Evolutionary conservation across 2,329 filamentous ascomycete species (phyloP).

Genomic region (Aureobasidium pullulans): DNA sequence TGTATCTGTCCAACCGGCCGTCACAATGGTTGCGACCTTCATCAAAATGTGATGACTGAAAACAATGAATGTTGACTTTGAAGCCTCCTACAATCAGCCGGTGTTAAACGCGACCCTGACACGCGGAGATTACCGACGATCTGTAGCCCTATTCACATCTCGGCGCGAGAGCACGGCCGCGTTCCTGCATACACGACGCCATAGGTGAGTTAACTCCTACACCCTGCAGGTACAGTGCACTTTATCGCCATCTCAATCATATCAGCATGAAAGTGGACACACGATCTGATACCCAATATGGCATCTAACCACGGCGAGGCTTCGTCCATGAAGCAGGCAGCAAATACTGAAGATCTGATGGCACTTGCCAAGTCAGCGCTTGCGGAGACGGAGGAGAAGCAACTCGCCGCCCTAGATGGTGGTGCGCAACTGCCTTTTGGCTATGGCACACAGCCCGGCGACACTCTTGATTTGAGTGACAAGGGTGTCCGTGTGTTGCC

Average conservation of each 20-base stretch:
- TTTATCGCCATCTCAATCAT: not conserved
- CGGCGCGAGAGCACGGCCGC: not conserved
- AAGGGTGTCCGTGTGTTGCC: constrained; percentile 65
- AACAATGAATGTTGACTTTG: too few relatives aligned
- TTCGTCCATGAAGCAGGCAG: constrained; percentile 7
- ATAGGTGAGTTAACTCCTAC: not conserved
- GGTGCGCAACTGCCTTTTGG: constrained; percentile 14
- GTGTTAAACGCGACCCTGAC: not conserved
- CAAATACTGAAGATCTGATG: constrained; percentile 14
- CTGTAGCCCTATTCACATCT: not conserved
- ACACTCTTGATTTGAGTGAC: constrained; percentile 72
- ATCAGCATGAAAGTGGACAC: constrained; percentile 9
- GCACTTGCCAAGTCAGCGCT: constrained; percentile 17
- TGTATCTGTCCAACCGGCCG: too few relatives aligned
- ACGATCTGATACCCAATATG: constrained; percentile 9
- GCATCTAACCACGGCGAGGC: constrained; percentile 10
- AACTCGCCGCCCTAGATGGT: constrained; percentile 14
- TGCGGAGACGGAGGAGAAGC: constrained; percentile 17
- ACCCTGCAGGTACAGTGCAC: constrained; percentile 3
- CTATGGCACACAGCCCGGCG: constrained; percentile 44
- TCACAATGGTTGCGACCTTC: too few relatives aligned
- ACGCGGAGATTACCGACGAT: not conserved
- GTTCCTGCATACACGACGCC: constrained; percentile 12
- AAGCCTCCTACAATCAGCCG: not conserved
- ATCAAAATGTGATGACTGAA: too few relatives aligned